Conservation (phyloP, 164 flowering plant species). For the Aristolochia fimbriata region DNA sequence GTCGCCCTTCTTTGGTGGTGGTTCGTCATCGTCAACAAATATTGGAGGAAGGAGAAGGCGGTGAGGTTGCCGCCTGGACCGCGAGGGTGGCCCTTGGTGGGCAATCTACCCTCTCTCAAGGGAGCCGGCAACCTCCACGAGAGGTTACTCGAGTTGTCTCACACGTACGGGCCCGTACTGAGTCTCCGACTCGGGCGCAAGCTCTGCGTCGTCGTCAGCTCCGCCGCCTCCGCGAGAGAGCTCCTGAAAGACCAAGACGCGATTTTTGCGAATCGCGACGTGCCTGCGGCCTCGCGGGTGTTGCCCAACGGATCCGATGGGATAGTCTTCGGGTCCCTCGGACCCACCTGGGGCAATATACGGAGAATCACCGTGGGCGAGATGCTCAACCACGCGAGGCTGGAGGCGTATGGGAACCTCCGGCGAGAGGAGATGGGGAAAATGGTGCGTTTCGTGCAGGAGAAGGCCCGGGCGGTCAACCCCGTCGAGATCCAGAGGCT, state of each 20-base stretch:
- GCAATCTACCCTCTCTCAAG: slow-evolving; percentile 2
- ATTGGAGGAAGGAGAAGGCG: too few species aligned
- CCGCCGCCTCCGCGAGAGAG: slow-evolving; percentile 5
- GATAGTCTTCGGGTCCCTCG: neutral
- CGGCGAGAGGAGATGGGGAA: slow-evolving; percentile 15
- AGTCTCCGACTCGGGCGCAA: slow-evolving; percentile 1
- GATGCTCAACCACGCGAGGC: slow-evolving; percentile 6
- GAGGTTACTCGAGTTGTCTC: neutral
- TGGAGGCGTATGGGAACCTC: slow-evolving; percentile 15
- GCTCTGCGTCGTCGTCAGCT: slow-evolving; percentile 5
- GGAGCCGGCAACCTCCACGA: neutral
- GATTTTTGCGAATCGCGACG: slow-evolving; percentile 8
- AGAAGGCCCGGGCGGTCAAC: neutral
- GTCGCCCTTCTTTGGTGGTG: too few species aligned
- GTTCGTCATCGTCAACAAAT: too few species aligned
- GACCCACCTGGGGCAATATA: slow-evolving; percentile 3
- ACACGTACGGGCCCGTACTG: slow-evolving; percentile 3
- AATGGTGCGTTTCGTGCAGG: slow-evolving; percentile 9
- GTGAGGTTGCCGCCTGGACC: slow-evolving; percentile 1
- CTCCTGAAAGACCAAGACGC: slow-evolving; percentile 6
- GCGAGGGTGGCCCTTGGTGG: slow-evolving; percentile 3
- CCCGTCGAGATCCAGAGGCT: slow-evolving; percentile 13
- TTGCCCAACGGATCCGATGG: neutral
- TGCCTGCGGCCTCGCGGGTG: neutral
- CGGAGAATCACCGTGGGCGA: neutral